phyloP scores from a whole-genome alignment of 23 red algal genomes.

The Chondrus crispus region DNA sequence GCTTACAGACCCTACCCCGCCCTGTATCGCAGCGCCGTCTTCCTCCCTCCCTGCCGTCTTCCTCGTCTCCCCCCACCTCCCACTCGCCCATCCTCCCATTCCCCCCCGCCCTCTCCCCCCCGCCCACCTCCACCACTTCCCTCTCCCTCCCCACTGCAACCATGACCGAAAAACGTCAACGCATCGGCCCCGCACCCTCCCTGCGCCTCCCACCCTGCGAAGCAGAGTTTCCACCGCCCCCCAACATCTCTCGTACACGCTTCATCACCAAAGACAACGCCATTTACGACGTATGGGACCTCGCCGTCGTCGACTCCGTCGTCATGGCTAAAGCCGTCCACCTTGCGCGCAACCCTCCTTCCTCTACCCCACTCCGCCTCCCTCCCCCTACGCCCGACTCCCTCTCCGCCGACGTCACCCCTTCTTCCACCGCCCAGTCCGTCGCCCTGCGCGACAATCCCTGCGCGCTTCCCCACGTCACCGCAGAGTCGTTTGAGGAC shows the following conservation, averaged over 20 bases:
- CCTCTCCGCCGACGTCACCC: background rate
- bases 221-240: background rate
- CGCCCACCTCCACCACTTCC: too few relatives aligned
- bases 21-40: too few relatives aligned
- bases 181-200: background rate
- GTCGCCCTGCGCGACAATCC: background rate
- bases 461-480: background rate
- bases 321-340: background rate
- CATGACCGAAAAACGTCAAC: background rate
- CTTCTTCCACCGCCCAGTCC: background rate
- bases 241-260: background rate
- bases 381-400: background rate
- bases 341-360: background rate
- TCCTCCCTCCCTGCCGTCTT: too few relatives aligned
- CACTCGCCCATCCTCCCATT: too few relatives aligned
- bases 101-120: too few relatives aligned
- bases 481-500: background rate
- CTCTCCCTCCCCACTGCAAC: too few relatives aligned
- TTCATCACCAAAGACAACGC: background rate
- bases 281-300: background rate
- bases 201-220: background rate
- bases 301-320: background rate
- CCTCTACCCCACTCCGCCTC: background rate
- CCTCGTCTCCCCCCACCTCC: too few relatives aligned
- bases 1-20: too few relatives aligned